Conservation (phyloP, 2,329 filamentous ascomycete species). For the Pestalotiopsis sp. region DNA sequence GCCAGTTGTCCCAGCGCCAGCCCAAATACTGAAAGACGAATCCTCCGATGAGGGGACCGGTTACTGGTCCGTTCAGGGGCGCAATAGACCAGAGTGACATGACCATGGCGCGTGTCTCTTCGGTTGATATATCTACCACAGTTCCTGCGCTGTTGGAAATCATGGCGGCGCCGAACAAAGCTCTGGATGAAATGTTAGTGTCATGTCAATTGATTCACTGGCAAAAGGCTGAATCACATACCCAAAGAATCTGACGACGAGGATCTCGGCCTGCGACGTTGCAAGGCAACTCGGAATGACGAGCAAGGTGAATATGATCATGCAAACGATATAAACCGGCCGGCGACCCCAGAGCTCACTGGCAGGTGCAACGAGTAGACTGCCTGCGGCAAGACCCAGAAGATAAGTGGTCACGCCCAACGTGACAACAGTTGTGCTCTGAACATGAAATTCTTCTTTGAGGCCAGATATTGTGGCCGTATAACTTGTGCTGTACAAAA, state of each 20-base stretch:
- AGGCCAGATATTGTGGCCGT: constrained; percentile 71
- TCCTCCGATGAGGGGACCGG: constrained; percentile 75
- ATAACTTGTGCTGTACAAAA: constrained; percentile 78
- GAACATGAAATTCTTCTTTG: constrained; percentile 62
- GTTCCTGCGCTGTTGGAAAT: constrained; percentile 82
- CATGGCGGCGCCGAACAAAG: constrained; percentile 75
- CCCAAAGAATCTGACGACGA: constrained; percentile 75
- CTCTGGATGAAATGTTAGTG: constrained; percentile 36
- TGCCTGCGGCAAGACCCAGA: constrained; percentile 70
- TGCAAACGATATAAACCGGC: constrained; percentile 67
- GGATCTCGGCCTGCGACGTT: constrained; percentile 64
- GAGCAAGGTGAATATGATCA: constrained; percentile 65
- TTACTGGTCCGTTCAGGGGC: constrained; percentile 67
- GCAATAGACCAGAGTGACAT: constrained; percentile 84
- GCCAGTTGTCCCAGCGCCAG: constrained; percentile 88
- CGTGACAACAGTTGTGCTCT: constrained; percentile 61
- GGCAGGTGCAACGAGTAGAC: constrained; percentile 71
- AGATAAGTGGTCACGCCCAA: constrained; percentile 80
- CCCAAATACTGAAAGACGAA: constrained; percentile 77
- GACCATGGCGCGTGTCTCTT: constrained; percentile 77
- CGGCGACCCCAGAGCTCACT: constrained; percentile 69
- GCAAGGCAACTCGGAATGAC: constrained; percentile 73
- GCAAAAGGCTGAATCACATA: constrained; percentile 31
- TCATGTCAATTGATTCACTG: constrained; percentile 13
- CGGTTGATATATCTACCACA: constrained; percentile 78